Conservation (phyloP, 1,284 basidiomycete species). For the Malassezia pachydermatis region DNA sequence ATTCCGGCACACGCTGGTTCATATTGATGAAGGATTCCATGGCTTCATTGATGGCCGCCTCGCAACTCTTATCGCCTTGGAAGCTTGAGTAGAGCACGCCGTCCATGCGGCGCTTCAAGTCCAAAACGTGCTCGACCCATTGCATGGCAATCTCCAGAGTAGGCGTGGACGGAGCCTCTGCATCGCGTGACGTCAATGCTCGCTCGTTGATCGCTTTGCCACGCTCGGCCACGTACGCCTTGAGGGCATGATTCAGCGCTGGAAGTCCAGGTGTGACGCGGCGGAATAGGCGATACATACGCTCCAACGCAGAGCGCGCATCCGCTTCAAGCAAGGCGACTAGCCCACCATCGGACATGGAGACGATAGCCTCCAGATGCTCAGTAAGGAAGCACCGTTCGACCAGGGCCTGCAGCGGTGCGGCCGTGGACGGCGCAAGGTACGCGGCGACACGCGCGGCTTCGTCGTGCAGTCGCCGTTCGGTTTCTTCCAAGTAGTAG, state of each 20-base stretch:
- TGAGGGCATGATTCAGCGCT: constrained; percentile 61
- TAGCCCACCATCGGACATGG: constrained; percentile 74
- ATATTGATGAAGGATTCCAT: constrained; percentile 86
- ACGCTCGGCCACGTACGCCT: constrained; percentile 63
- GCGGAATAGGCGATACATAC: constrained; percentile 69
- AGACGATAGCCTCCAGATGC: constrained; percentile 66
- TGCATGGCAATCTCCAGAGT: constrained; percentile 59
- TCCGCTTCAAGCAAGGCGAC: constrained; percentile 76
- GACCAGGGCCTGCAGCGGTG: constrained; percentile 64
- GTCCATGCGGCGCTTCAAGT: constrained; percentile 85
- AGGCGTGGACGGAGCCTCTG: background rate
- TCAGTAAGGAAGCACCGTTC: constrained; percentile 67
- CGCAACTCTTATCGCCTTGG: constrained; percentile 61
- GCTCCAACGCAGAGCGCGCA: constrained; percentile 64
- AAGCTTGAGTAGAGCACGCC: constrained; percentile 64
- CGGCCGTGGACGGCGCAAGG: constrained; percentile 64
- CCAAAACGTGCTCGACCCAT: constrained; percentile 89
- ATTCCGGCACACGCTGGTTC: constrained; percentile 81
- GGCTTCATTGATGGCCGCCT: constrained; percentile 81
- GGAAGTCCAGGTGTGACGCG: constrained; percentile 58
- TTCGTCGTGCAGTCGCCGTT: constrained; percentile 72
- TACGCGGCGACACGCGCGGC: constrained; percentile 80
- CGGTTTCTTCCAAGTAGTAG: constrained; percentile 74
- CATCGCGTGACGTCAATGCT: constrained; percentile 21
- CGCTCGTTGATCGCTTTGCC: constrained; percentile 70